These are phyloP conservation scores for Acaromyces ingoldii DNA, from an alignment of 1,284 basidiomycete species.

Conservation along the genomic window DNA sequence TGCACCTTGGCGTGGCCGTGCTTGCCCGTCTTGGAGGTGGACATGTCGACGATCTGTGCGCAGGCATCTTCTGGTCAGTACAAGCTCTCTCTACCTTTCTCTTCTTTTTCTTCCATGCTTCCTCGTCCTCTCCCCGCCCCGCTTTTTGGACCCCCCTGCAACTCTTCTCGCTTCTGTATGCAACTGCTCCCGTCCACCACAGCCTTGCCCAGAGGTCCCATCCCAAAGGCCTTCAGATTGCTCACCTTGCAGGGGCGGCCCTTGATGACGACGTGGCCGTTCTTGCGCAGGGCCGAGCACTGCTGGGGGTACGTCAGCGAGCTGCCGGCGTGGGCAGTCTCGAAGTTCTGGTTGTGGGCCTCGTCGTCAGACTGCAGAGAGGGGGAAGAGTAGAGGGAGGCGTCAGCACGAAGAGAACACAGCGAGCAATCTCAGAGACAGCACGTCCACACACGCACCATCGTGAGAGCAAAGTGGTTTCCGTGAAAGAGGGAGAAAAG, in stretches of 20 bases:
- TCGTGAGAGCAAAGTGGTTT: too few species aligned
- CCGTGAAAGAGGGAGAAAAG: too few species aligned
- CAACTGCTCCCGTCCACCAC: not conserved
- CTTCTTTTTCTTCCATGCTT: not conserved
- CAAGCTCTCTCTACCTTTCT: not conserved
- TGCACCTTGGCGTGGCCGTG: constrained; percentile 99
- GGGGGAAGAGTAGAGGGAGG: not conserved
- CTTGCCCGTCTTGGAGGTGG: constrained; percentile 95
- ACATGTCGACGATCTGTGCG: constrained; percentile 63
- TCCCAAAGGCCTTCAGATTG: too few species aligned
- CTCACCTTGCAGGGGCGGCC: constrained; percentile 83
- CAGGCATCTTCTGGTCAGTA: not conserved
- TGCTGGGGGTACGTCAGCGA: constrained; percentile 64
- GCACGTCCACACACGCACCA: too few species aligned
- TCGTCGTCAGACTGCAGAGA: constrained; percentile 64
- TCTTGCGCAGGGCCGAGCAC: constrained; percentile 89
- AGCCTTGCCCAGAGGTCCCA: too few species aligned
- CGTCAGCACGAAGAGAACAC: too few species aligned
- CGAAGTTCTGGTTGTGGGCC: constrained; percentile 81
- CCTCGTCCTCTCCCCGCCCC: not conserved
- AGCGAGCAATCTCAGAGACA: too few species aligned
- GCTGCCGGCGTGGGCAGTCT: constrained; percentile 58
- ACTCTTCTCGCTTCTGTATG: not conserved
- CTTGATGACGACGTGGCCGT: constrained; percentile 97
- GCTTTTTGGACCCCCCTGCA: not conserved